Evolutionary conservation across 2,329 filamentous ascomycete species (phyloP), one percentile per base, ranked within the genome.

Genomic region (Aureobasidium lini): DNA sequence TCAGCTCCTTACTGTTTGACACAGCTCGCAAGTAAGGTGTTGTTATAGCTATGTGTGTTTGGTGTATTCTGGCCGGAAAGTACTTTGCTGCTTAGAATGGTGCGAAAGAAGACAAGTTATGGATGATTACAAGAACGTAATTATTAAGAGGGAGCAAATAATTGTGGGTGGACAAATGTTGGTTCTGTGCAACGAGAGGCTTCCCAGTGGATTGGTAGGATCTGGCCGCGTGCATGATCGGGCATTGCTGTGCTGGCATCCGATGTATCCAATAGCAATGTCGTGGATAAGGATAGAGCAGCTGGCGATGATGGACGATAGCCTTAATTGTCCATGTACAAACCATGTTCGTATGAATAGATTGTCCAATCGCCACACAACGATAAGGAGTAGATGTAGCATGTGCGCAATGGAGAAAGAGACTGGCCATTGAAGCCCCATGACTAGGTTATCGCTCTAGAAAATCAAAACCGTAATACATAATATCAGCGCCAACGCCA

Each of bases 401-500:
- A 2, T 52, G 34, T 11, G 23, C 15, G 13, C 6, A 15, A 39
- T 13, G 28, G 18, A 42, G n/a, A 11, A 32, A 54, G 37, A 54
- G 23, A 53, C 15, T 54, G 48, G 50, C 50, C 16, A 54, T 54
- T 54, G 28, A n/a, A 28, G 8, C 7, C 50, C 50, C 28, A 18
- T 23, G 15, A 43, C n/a, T 50, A 11, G 48, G 48, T 11, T 11
- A 52, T 28, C 10, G 37, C 37, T 18, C 37, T 34, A 54, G 42
- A 28, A 43, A 43, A 34, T 40, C 3, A 32, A 32, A 34, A 54
- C 28, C 50, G 39, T 54, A 42, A 54, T 40, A 54, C 50, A 54
- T 54, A 54, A 54, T 23, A 43, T 37, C 50, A 54, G 37, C 39
- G 50, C 50, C 50, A 54, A 54, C 50, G 29, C 50, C 37, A 43